Evolutionary conservation across 2,329 filamentous ascomycete species (phyloP).

Genomic region (Cladophialophora exuberans): DNA sequence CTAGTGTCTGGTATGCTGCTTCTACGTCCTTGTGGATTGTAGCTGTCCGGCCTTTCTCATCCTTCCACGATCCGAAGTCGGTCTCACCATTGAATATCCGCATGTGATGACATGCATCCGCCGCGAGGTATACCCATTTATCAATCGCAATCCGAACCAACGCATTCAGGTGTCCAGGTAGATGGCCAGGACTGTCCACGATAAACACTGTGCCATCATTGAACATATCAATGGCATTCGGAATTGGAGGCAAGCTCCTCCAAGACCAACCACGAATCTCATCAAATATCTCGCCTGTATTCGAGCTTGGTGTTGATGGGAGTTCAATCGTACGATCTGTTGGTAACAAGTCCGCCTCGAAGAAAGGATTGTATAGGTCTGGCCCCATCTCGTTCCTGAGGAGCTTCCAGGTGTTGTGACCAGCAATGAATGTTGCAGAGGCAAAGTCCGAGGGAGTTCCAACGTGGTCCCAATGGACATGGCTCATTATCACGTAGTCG

Average conservation of each 20-base stretch:
- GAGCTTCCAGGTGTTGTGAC: conserved; percentile 49
- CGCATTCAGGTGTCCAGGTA: conserved; percentile 37
- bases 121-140: conserved; percentile 55
- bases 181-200: conserved; percentile 35
- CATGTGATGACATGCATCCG: conserved; percentile 59
- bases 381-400: conserved; percentile 49
- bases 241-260: conserved; percentile 48
- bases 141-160: conserved; percentile 35
- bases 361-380: conserved; percentile 42
- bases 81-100: conserved; percentile 56
- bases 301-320: conserved; percentile 31
- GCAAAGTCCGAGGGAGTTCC: conserved; percentile 58
- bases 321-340: conserved; percentile 30
- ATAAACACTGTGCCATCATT: conserved; percentile 34
- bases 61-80: conserved; percentile 54
- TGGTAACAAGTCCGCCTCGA: conserved; percentile 31
- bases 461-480: conserved; percentile 62
- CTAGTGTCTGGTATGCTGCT: conserved; percentile 47
- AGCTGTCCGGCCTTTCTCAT: conserved; percentile 46
- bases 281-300: conserved; percentile 43
- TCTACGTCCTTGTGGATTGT: conserved; percentile 56
- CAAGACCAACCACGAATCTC: conserved; percentile 39
- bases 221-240: conserved; percentile 48
- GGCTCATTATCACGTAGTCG: conserved; percentile 53
- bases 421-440: conserved; percentile 54